Conservation (phyloP, 1,284 basidiomycete genomes). For the Neonothopanus nambi region DNA sequence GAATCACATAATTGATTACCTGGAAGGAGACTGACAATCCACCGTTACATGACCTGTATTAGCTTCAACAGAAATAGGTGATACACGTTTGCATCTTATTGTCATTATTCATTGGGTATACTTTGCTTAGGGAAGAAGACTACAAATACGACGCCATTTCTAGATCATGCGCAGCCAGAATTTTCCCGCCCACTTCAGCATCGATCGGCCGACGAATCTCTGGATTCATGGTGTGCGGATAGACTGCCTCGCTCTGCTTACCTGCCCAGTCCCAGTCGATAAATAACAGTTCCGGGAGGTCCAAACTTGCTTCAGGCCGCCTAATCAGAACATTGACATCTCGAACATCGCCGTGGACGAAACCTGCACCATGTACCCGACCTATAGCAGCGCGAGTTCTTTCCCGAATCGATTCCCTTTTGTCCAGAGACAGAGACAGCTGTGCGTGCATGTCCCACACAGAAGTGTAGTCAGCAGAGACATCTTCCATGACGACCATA, state of each 20-base stretch:
- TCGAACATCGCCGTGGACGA: neutral
- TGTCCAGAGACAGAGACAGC: too few species aligned
- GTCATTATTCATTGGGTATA: too few species aligned
- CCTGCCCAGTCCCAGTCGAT: neutral
- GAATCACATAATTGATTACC: too few species aligned
- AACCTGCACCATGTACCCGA: neutral
- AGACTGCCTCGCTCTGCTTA: neutral
- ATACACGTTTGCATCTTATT: too few species aligned
- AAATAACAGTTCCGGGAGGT: neutral
- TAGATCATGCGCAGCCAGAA: neutral
- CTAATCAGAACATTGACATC: neutral
- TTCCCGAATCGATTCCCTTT: neutral
- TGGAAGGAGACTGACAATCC: too few species aligned
- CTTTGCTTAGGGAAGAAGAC: too few species aligned
- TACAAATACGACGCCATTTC: too few species aligned
- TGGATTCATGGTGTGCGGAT: neutral
- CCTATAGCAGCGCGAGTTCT: neutral
- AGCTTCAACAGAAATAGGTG: too few species aligned
- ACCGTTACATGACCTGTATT: too few species aligned
- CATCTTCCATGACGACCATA: neutral
- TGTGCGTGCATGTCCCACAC: neutral
- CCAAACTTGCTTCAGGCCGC: neutral
- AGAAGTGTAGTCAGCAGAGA: neutral
- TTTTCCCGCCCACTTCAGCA: neutral
- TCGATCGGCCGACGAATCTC: neutral